Evolutionary conservation across 345 rosid genomes (phyloP), one percentile per base, ranked within the genome.

Genomic region (Salix udensis): DNA sequence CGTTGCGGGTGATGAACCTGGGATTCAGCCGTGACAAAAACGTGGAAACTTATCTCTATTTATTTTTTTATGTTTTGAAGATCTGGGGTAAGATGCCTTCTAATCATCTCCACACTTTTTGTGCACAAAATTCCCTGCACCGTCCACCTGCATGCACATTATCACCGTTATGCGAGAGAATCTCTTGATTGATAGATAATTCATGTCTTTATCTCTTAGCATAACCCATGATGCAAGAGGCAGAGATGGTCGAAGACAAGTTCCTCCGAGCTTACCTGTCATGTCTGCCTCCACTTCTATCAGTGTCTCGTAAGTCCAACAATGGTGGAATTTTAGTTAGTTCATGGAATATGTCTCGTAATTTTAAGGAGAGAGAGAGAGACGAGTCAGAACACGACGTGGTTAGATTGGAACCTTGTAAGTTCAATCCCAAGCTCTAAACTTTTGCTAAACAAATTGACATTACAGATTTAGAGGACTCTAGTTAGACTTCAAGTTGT

Each of bases 211-310:
- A 30, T 65, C 40, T 65, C 40, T 30, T 15, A 30, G 37, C 40
- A 31, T 6, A 19, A 48, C 61, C 31, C 24, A 4, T 1, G 39
- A 70, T 5, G 40, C 16, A 0, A 26, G 48, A 4, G 8, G 70
- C 28, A 19, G 37, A 21, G 60, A 6, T 16, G 18, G 11, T 15
- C 6, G 14, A 46, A 31, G 50, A 75, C 65, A 75, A 9, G 44
- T 64, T 74, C 58, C 42, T 42, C 13, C 65, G 7, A 65, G 34
- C 64, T 48, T 75, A 66, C 67, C 77, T 75, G 77, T 67, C 77
- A 42, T 75, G 72, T 52, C 77, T 65, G 55, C 30, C 52, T 10
- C 26, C 2, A 7, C 24, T 1, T 15, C 16, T 28, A 23, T 26
- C 37, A 3, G 55, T 28, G 62, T 16, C 23, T 52, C 12, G 31